Evolutionary conservation across 192 early-diverging fungal species (phyloP).

Genomic region (Polychytrium aggregatum): DNA sequence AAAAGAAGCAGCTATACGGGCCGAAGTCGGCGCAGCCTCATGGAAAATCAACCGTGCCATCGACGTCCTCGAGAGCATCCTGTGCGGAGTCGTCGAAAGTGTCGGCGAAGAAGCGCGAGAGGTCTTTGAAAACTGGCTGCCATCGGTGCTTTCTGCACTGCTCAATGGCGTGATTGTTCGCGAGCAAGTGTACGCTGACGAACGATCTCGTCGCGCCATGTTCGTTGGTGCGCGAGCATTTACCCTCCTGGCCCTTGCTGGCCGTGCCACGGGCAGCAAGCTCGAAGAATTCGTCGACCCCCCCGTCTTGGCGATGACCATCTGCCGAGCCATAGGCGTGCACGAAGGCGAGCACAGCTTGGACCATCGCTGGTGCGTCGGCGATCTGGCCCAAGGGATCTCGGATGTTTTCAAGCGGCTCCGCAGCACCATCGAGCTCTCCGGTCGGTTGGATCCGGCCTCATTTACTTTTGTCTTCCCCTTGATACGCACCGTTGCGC

Average conservation of each 20-base stretch:
- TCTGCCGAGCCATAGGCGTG: conserved; percentile 18
- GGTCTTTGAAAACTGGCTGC: conserved; percentile 34
- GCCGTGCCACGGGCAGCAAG: conserved; percentile 21
- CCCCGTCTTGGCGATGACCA: conserved; percentile 13
- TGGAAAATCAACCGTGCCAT: conserved; percentile 48
- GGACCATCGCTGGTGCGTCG: conserved; percentile 9
- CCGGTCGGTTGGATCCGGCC: conserved; percentile 13
- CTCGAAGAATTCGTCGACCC: conserved; percentile 2
- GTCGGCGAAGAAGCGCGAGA: conserved; percentile 45
- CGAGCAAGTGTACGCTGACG: conserved; percentile 14
- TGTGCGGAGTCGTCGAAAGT: conserved; percentile 41
- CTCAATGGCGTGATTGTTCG: conserved; percentile 30
- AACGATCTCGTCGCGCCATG: no score
- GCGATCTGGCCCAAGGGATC: conserved; percentile 6
- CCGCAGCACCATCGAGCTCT: no score
- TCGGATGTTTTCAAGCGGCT: no score
- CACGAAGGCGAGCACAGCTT: conserved; percentile 15
- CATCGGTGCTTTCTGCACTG: conserved; percentile 13
- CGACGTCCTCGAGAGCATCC: conserved; percentile 50
- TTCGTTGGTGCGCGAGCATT: no score
- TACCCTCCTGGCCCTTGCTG: no score
- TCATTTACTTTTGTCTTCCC: conserved; percentile 36
- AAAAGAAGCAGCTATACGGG: conserved; percentile 64
- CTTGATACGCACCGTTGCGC: conserved; percentile 20
- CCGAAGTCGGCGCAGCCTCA: conserved; percentile 40